Base-by-base conservation (phyloP, 352 stramenopile species). In the Elongisporangium anandrum region DNA sequence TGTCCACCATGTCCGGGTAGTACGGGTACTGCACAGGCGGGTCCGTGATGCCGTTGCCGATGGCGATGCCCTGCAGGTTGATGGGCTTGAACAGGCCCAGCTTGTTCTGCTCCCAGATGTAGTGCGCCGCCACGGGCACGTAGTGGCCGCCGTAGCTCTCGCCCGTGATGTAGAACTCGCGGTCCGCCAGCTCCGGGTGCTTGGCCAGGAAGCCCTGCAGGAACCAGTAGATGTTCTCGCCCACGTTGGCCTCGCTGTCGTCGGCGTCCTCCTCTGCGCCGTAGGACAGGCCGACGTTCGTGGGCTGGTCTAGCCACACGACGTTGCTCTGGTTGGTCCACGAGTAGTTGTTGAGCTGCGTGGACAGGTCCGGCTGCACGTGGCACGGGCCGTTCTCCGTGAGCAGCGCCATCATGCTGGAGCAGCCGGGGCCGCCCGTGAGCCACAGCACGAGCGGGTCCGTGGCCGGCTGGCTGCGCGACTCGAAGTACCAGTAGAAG, bases 401-500 rank as follows among this genome's bases (percentile, higher is more conserved):
- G 38, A 92, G 61, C 29, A 90, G 55, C 20, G 77, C 78, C 52
- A 85, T 75, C 65, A 88, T 72, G 54, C 77, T 87, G 38, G 75
- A 88, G 54, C 73, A 87, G 20, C 73, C 80, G 9, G 75, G 75
- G 21, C 77, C 80, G 45, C 77, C 80, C 24, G 75, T 86, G 54
- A 90, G 71, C 78, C 81, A 90, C 1, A 90, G 61, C 23, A 90
- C 65, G 1, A 88, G 65, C 16, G 81, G 81, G 59, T 87, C 81
- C 2, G 54, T 85, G 13, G 23, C 55, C 15, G 76, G 75, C 21
- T 75, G 60, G 16, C 61, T 67, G 17, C 76, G 69, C 0, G 81
- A 88, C 63, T 86, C 75, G 57, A 84, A 85, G 66, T 80, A 87
- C 81, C 81, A 90, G 52, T 87, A 90, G 60, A 88, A 88, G 65